phyloP scores from a whole-genome alignment of 139 green algal genomes.

The Bryopsis sp. region DNA sequence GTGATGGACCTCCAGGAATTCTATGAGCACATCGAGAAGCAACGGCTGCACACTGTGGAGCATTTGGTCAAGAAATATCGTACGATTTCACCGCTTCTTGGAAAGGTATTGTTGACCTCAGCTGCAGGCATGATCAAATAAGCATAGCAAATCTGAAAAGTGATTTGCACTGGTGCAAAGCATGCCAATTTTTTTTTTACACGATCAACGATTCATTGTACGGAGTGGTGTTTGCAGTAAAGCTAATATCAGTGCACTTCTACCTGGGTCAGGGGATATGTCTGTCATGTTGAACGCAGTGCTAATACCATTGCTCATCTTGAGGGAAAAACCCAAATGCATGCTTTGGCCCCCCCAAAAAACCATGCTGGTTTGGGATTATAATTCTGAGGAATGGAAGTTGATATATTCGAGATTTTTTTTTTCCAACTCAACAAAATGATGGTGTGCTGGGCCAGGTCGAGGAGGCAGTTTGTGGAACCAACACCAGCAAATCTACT shows the following conservation, averaged over 20 bases:
- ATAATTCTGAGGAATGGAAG: too few species aligned
- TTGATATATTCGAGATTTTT: too few species aligned
- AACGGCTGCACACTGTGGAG: constrained; percentile 55
- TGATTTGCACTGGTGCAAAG: background rate
- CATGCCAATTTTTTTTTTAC: background rate
- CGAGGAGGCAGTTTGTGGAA: constrained; percentile 71
- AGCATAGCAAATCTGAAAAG: too few species aligned
- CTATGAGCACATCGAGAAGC: constrained; percentile 63
- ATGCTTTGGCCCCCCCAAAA: too few species aligned
- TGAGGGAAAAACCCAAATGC: too few species aligned
- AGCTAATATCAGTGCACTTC: background rate
- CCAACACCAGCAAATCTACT: constrained; percentile 68
- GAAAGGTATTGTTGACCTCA: constrained; percentile 57
- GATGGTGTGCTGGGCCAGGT: constrained; percentile 25
- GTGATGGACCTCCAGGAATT: constrained; percentile 66
- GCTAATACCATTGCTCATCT: too few species aligned
- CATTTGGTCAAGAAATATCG: constrained; percentile 69
- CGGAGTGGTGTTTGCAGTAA: background rate
- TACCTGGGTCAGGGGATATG: too few species aligned
- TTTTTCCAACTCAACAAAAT: background rate
- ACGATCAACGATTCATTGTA: background rate
- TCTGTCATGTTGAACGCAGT: too few species aligned
- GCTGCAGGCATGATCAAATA: too few species aligned
- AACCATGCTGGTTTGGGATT: too few species aligned
- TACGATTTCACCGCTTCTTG: constrained; percentile 63